Evolutionary conservation across 2,329 filamentous ascomycete species (phyloP).

Genomic region (Esteya vermicola): DNA sequence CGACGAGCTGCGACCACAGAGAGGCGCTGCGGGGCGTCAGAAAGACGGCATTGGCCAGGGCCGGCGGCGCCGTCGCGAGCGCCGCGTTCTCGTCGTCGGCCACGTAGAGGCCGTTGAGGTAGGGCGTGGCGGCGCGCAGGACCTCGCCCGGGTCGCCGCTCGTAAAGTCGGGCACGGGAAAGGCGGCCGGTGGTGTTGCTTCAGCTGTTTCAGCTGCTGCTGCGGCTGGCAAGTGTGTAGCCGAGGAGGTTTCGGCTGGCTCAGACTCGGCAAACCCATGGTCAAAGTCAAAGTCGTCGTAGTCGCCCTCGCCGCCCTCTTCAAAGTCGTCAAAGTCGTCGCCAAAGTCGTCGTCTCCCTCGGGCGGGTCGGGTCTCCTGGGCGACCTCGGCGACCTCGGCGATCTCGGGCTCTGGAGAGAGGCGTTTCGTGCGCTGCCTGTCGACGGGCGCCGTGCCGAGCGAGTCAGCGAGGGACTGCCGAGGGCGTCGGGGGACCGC

Average conservation of each 20-base stretch:
- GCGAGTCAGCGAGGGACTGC: no score
- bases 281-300: slow-evolving; percentile 24
- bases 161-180: slow-evolving; percentile 52
- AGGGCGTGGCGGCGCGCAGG: slow-evolving; percentile 45
- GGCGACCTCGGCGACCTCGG: slow-evolving; percentile 20
- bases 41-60: slow-evolving; percentile 52
- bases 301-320: slow-evolving; percentile 37
- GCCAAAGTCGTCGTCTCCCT: slow-evolving; percentile 33
- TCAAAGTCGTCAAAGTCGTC: slow-evolving; percentile 51
- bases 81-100: slow-evolving; percentile 35
- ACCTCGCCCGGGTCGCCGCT: slow-evolving; percentile 47
- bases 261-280: slow-evolving; percentile 49
- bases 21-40: slow-evolving; percentile 77
- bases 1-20: slow-evolving; percentile 91
- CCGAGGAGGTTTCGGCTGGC: no score
- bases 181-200: slow-evolving; percentile 3
- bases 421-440: not conserved
- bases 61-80: slow-evolving; percentile 31
- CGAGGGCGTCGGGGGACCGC: not conserved
- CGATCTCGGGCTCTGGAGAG: slow-evolving; percentile 4
- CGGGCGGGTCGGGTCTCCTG: slow-evolving; percentile 15
- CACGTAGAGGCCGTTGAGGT: slow-evolving; percentile 53
- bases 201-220: slow-evolving; percentile 9
- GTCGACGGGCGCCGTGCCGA: no score
- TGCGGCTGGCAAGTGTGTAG: not conserved